Evolutionary conservation across 2,329 filamentous ascomycete genomes (phyloP).

Genomic region (Colletotrichum zoysiae): DNA sequence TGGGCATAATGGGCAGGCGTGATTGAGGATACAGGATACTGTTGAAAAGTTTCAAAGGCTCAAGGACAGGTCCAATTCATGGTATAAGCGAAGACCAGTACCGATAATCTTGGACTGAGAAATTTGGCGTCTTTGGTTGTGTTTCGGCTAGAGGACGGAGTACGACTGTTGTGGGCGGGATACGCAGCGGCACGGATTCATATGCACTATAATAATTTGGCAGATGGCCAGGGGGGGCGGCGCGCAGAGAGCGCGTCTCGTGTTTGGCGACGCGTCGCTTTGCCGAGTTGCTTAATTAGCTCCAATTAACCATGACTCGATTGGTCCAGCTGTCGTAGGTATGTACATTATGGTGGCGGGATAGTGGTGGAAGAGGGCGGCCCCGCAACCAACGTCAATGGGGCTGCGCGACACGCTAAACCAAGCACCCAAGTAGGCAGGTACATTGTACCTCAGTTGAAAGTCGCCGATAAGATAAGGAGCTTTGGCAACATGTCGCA

Average conservation of each 20-base stretch:
- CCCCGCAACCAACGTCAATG: slow-evolving; percentile 13
- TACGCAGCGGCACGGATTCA: slow-evolving; percentile 21
- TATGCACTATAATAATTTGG: slow-evolving; percentile 36
- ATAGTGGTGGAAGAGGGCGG: not conserved
- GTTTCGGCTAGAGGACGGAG: slow-evolving; percentile 7
- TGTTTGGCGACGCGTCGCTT: slow-evolving; percentile 39
- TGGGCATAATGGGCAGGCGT: slow-evolving; percentile 54
- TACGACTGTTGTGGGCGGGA: slow-evolving; percentile 15
- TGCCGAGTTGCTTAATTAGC: slow-evolving; percentile 33
- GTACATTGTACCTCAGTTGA: not conserved
- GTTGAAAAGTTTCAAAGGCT: not conserved
- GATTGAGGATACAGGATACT: not conserved
- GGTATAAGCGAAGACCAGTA: not conserved
- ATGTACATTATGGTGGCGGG: not conserved
- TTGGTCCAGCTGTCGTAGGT: slow-evolving; percentile 9
- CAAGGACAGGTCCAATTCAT: slow-evolving; percentile 17
- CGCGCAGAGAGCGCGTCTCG: slow-evolving; percentile 34
- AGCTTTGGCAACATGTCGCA: slow-evolving; percentile 8
- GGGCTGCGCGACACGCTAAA: slow-evolving; percentile 1
- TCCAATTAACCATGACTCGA: not conserved
- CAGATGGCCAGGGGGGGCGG: slow-evolving; percentile 28
- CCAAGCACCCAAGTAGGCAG: not conserved
- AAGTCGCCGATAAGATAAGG: slow-evolving; percentile 21
- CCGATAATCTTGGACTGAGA: not conserved
- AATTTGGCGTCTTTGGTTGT: slow-evolving; percentile 20